Base-by-base conservation (phyloP, 257 asterid species). In the Nicotiana attenuata region DNA sequence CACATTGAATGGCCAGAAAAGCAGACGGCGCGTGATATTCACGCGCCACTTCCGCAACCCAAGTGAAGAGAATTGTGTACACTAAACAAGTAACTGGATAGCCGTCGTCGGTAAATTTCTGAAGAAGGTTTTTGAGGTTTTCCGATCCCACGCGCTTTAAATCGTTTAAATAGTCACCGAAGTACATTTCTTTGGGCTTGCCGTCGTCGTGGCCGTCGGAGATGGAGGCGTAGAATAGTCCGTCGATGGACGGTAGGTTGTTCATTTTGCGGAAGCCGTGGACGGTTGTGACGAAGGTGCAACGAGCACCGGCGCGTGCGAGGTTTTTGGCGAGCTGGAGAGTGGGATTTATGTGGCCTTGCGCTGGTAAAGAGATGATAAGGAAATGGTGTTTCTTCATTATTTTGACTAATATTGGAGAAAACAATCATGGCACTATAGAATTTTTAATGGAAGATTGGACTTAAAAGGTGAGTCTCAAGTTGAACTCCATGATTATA, bases 291-390 rank as follows among this genome's bases (percentile, higher is more conserved):
- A 82, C 81, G 64, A 90, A 90, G 77, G 97, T 94, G 86, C 91
- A 96, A 1, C 83, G 35, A 7, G 81, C 78, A 75, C 96, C 95
- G 80, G 85, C 61, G 83, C 73, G 41, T 69, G 86, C 52, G 2
- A 92, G 92, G 28, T 71, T 65, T 78, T 91, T 87, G 64, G 96
- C 91, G 16, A 91, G 88, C 0, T 87, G 92, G 17, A 92, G 94
- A 53, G 92, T 17, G 0, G 98, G 98, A 65, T 94, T 94, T 83
- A 94, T 86, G 47, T 94, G 97, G 77, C 97, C 95, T 76, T 90
- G 98, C 0, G 84, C 88, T 0, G 97, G 89, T 20, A 85, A 87
- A 17, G 94, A 85, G 0, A 94, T 75, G 1, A 94, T 65, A 55
- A 91, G 84, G 60, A 91, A 86, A 83, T 92, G 93, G 53, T 85